A percentile compares a stretch with the other conserved stretches of the same genome.
Evolutionary conservation across 176 grass and related monocot species (phyloP).

Genomic region (Phragmites australis): DNA sequence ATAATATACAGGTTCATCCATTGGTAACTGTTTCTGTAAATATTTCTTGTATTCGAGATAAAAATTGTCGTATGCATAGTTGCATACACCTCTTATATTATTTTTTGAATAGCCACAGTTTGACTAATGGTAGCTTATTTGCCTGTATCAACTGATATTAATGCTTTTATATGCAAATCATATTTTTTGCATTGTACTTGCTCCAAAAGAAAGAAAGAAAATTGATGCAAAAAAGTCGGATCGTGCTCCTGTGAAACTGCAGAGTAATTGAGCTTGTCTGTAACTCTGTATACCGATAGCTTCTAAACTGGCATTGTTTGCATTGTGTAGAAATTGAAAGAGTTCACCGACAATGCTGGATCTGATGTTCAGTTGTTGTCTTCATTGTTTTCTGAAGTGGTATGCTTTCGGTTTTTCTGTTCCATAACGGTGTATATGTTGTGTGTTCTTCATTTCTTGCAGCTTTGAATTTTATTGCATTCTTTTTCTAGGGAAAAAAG

Average conservation of each 20-base stretch:
- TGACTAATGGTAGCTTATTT: not conserved
- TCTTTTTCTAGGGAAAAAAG: conserved; percentile 72
- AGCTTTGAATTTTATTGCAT: conserved; percentile 33
- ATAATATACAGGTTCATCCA: not conserved
- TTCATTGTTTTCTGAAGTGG: conserved; percentile 84
- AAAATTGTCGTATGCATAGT: not conserved
- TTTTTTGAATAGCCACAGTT: not conserved
- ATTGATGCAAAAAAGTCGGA: too few species aligned
- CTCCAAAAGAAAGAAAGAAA: not conserved
- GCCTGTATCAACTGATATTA: not conserved
- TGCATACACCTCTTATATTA: not conserved
- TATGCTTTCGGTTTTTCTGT: conserved; percentile 38
- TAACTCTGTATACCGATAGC: not conserved
- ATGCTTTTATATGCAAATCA: not conserved
- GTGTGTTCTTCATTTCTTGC: conserved; percentile 12
- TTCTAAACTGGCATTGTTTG: conserved; percentile 27
- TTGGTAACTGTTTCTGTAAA: not conserved
- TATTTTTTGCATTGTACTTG: not conserved
- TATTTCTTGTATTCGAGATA: conserved; percentile 20
- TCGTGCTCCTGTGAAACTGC: not conserved
- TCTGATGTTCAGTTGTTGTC: conserved; percentile 80
- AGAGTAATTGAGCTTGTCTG: not conserved
- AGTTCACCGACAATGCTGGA: conserved; percentile 85
- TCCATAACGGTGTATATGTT: not conserved
- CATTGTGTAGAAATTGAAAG: conserved; percentile 76